Conservation (phyloP, 257 asterid genomes). For the Petunia secreta region DNA sequence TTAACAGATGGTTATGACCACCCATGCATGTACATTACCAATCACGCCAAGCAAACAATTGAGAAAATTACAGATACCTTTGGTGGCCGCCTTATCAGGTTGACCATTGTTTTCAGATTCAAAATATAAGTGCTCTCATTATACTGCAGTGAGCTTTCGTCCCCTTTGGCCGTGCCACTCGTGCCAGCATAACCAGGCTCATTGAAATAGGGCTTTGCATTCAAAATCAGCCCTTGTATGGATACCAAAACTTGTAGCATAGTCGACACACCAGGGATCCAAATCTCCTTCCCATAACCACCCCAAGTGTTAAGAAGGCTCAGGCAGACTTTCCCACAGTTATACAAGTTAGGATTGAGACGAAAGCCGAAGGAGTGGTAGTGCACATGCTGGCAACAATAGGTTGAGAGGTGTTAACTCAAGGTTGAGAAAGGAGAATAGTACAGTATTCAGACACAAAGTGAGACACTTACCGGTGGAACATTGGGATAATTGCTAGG, state of each 20-base stretch:
- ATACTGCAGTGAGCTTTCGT: slow-evolving; percentile 53
- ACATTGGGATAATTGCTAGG: slow-evolving; percentile 76
- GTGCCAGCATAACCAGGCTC: slow-evolving; percentile 81
- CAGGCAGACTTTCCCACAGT: slow-evolving; percentile 87
- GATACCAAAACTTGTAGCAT: slow-evolving; percentile 93
- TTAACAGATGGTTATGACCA: neutral
- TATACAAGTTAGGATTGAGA: slow-evolving; percentile 85
- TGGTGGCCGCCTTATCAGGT: slow-evolving; percentile 83
- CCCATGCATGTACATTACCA: neutral
- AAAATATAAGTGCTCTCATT: slow-evolving; percentile 67
- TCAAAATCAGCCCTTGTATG: slow-evolving; percentile 90
- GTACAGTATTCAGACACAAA: neutral
- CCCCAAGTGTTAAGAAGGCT: slow-evolving; percentile 95
- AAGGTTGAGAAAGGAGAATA: neutral
- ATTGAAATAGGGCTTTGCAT: slow-evolving; percentile 84
- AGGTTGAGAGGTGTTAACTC: slow-evolving; percentile 20
- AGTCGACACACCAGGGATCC: slow-evolving; percentile 80
- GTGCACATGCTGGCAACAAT: slow-evolving; percentile 65
- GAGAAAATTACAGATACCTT: slow-evolving; percentile 49
- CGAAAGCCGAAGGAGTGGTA: slow-evolving; percentile 93
- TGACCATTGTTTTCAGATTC: slow-evolving; percentile 80
- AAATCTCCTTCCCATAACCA: slow-evolving; percentile 72
- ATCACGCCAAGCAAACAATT: neutral
- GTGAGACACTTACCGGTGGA: slow-evolving; percentile 75
- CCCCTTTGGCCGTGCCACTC: slow-evolving; percentile 59